Percentiles rank a stretch among this genome's conserved stretches.
Evolutionary conservation across 2,329 filamentous ascomycete genomes (phyloP).

Genomic region (Neurospora sp.): DNA sequence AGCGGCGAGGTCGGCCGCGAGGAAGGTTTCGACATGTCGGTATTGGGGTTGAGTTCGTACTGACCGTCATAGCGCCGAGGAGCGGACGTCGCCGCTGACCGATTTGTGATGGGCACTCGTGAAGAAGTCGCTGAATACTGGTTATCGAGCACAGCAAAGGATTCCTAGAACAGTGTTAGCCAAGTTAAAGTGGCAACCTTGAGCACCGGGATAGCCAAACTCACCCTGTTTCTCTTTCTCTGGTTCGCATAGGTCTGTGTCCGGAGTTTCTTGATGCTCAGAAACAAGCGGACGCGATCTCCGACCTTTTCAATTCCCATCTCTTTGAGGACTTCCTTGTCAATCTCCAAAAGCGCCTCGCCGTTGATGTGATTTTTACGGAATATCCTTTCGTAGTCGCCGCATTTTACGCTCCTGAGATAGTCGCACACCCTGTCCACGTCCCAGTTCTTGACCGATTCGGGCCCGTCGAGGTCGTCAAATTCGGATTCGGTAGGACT

Average conservation of each 20-base stretch:
- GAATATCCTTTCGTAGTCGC: constrained; percentile 87
- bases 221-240: constrained; percentile 78
- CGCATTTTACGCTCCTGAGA: constrained; percentile 81
- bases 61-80: constrained; percentile 47
- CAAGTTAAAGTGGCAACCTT: neutral
- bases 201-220: constrained; percentile 16
- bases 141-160: constrained; percentile 68
- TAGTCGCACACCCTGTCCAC: constrained; percentile 89
- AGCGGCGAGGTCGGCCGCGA: constrained; percentile 65
- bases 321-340: constrained; percentile 91
- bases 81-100: constrained; percentile 33
- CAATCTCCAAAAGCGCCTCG: constrained; percentile 92
- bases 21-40: constrained; percentile 39
- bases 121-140: constrained; percentile 55
- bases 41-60: constrained; percentile 36
- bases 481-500: constrained; percentile 92
- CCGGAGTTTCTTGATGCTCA: constrained; percentile 73
- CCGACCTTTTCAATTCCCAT: constrained; percentile 98
- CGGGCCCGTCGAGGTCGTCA: constrained; percentile 68
- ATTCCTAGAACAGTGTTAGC: constrained; percentile 49
- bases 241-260: constrained; percentile 67
- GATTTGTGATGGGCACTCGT: constrained; percentile 43
- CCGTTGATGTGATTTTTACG: constrained; percentile 93
- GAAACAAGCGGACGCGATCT: constrained; percentile 83
- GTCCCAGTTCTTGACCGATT: constrained; percentile 76